These are phyloP conservation scores for Ceriops tagal DNA, from an alignment of 345 rosid genomes.

Conservation along the genomic window DNA sequence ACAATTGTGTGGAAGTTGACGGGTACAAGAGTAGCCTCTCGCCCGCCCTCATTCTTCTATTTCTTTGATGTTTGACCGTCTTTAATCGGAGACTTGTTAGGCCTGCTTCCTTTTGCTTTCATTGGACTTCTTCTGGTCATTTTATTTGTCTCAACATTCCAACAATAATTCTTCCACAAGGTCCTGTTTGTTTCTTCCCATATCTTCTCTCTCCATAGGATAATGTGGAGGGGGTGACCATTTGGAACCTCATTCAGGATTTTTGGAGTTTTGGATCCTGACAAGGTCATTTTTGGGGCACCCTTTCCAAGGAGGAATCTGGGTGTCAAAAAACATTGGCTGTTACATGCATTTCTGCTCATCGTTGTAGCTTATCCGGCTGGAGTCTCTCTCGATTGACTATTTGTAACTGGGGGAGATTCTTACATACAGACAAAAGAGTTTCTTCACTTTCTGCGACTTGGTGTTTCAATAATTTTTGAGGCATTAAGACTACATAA, in stretches of 20 bases:
- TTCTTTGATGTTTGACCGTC: constrained; percentile 20
- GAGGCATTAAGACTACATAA: constrained; percentile 11
- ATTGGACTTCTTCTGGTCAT: neutral
- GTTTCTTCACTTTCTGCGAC: constrained; percentile 11
- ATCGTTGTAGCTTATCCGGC: constrained; percentile 1
- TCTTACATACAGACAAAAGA: constrained; percentile 23
- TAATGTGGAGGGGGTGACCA: neutral
- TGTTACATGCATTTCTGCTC: constrained; percentile 6
- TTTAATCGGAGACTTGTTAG: constrained; percentile 21
- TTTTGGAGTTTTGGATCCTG: constrained; percentile 1
- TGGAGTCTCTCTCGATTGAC: constrained; percentile 14
- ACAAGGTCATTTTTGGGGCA: neutral
- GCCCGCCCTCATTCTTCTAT: neutral
- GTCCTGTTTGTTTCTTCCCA: neutral
- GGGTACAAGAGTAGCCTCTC: no score
- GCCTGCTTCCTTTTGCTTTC: constrained; percentile 14
- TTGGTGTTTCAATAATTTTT: constrained; percentile 12
- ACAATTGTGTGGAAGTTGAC: no score
- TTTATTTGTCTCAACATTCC: constrained; percentile 1
- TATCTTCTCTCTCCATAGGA: neutral
- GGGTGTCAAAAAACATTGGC: constrained; percentile 7
- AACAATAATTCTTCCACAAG: constrained; percentile 9
- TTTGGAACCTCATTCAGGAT: constrained; percentile 15
- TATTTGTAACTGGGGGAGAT: constrained; percentile 10
- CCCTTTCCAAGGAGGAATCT: constrained; percentile 14